A percentile compares a stretch with the other conserved stretches of the same genome.
phyloP scores from a whole-genome alignment of 108 stramenopile genomes.

The Cyclotella kingstonii region DNA sequence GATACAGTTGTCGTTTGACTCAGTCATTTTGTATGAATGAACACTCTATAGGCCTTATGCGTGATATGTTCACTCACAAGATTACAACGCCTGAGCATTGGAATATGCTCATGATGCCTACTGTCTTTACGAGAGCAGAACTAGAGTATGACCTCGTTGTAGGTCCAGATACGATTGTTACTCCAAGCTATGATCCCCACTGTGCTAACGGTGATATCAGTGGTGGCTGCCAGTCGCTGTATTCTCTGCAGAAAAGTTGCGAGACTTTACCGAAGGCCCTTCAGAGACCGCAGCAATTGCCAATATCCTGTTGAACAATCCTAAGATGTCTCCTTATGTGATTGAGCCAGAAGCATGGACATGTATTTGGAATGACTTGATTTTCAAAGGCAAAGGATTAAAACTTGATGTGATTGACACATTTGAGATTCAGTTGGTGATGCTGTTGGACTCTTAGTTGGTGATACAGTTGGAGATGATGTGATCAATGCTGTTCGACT shows the following conservation, averaged over 20 bases:
- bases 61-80: constrained; percentile 32
- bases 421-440: too few relatives aligned
- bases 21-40: neutral
- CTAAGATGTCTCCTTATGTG: constrained; percentile 8
- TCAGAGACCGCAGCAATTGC: constrained; percentile 21
- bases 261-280: constrained; percentile 6
- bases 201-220: constrained; percentile 2
- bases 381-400: constrained; percentile 14
- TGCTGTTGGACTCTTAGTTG: too few relatives aligned
- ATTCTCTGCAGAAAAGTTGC: constrained; percentile 26
- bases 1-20: too few relatives aligned
- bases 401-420: too few relatives aligned
- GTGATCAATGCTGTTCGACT: too few relatives aligned
- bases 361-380: constrained; percentile 33
- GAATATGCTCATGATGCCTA: constrained; percentile 30
- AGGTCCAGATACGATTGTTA: constrained; percentile 13
- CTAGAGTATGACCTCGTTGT: constrained; percentile 15
- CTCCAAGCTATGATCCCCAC: constrained; percentile 20
- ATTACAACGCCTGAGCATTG: constrained; percentile 24
- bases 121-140: constrained; percentile 11
- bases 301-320: constrained; percentile 5
- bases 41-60: constrained; percentile 2
- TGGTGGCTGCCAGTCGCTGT: constrained; percentile 36
- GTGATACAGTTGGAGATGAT: too few relatives aligned
- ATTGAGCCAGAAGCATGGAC: constrained; percentile 23